A percentile compares a stretch with the other conserved stretches of the same genome.
These are phyloP conservation scores for Fusarium veterinarium DNA, from an alignment of 2,329 filamentous ascomycete species.

Conservation along the genomic window DNA sequence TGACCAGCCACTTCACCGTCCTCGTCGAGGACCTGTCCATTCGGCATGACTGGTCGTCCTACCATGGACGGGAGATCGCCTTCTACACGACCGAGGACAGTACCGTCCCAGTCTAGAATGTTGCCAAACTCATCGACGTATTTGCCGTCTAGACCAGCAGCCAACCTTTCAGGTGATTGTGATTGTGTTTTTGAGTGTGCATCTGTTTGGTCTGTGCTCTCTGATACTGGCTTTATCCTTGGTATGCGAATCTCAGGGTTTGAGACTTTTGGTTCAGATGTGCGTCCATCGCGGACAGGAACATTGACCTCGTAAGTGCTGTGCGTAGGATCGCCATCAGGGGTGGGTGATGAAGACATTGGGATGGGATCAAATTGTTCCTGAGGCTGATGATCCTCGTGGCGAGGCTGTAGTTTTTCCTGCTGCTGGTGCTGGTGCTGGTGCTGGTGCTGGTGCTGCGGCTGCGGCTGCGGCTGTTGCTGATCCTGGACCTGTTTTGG, in stretches of 20 bases:
- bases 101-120: conserved; percentile 61
- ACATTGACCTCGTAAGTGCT: conserved; percentile 44
- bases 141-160: conserved; percentile 58
- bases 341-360: conserved; percentile 31
- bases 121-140: conserved; percentile 66
- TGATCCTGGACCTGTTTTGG: conserved; percentile 17
- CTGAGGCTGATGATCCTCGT: conserved; percentile 8
- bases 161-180: conserved; percentile 49
- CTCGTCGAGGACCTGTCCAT: conserved; percentile 72
- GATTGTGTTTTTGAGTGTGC: conserved; percentile 4
- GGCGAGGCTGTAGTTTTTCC: not conserved
- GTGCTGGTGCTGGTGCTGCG: not conserved
- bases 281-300: conserved; percentile 34
- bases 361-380: not conserved
- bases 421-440: not conserved
- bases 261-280: conserved; percentile 17
- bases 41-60: conserved; percentile 58
- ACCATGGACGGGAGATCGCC: conserved; percentile 68
- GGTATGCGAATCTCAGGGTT: conserved; percentile 52
- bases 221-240: conserved; percentile 55
- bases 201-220: conserved; percentile 16
- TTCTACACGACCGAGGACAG: conserved; percentile 63
- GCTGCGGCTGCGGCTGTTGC: not conserved
- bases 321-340: conserved; percentile 39
- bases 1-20: conserved; percentile 84